Base-by-base conservation (phyloP, 202 grass and related monocot genomes). In the Hordeum pubiflorum region DNA sequence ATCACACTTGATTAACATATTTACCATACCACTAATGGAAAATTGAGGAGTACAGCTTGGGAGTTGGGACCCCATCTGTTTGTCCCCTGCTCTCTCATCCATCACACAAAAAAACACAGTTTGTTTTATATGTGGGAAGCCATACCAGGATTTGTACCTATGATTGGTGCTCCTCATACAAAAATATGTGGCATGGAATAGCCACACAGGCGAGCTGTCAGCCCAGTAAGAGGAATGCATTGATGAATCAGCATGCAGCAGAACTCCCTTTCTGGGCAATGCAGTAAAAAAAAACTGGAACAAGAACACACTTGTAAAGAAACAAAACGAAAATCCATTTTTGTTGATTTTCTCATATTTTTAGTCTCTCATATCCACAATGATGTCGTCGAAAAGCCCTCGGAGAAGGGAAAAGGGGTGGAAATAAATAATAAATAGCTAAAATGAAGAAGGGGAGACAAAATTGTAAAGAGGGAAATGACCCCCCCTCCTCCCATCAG, bases 291-390 rank as follows among this genome's bases (percentile, higher is more conserved):
- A 54, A 54, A 41, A 54, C 9, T 26, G 39, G 37, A 88, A 31
- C 62, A 80, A 40, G 5, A 27, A 14, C 52, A 87, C 1, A 12
- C 21, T 24, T 77, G 62, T 34, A 75, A 83, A 69, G 39, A 32
- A 86, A 69, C 60, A 82, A 82, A 83, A 76, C 13, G 58, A 40
- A 83, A 82, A 69, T 15, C 40, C 0, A 13, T 44, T 80, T 70
- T 77, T 69, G 83, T 34, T 79, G 38, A 63, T 79, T 83, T 82
- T 82, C 36, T 89, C 74, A 74, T 48, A 82, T 59, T 58, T 60
- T 80, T 68, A 74, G 41, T 69, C 79, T 69, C 79, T 82, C 83
- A 75, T 89, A 86, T 86, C 87, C 87, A 86, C 83, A 82, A 40
- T 54, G 41, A 75, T 75, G 32, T 79, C 40, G 60, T 77, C 31